Conservation (phyloP, 2,329 filamentous ascomycete species). For the Pezizomycotina sp. region DNA sequence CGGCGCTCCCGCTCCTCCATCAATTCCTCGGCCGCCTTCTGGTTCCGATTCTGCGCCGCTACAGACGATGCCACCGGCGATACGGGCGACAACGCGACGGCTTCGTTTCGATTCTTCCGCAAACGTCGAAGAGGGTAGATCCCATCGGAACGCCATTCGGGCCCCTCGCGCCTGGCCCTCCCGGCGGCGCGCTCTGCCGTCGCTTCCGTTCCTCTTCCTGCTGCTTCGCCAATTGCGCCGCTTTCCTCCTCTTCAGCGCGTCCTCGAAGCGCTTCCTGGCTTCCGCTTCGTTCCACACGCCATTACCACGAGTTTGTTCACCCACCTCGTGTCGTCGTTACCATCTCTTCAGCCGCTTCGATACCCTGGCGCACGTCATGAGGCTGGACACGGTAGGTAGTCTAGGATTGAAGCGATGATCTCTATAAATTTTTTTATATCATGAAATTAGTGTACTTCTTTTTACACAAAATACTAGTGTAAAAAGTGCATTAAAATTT, state of each 20-base stretch:
- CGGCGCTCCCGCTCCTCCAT: constrained; percentile 20
- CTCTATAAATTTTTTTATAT: constrained; percentile 38
- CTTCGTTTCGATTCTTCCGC: constrained; percentile 36
- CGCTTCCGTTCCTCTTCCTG: constrained; percentile 28
- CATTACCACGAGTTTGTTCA: constrained; percentile 69
- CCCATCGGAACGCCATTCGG: constrained; percentile 26
- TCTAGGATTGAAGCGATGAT: constrained; percentile 78
- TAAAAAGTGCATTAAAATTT: neutral
- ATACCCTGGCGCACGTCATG: constrained; percentile 68
- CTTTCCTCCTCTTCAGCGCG: constrained; percentile 43
- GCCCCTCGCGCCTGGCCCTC: constrained; percentile 25
- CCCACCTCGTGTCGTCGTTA: constrained; percentile 93
- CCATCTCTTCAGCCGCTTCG: constrained; percentile 86
- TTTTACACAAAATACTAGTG: neutral
- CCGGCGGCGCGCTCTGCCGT: constrained; percentile 27
- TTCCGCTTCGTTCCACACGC: constrained; percentile 78
- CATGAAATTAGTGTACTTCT: constrained; percentile 4
- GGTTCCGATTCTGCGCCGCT: constrained; percentile 31
- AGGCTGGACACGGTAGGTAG: constrained; percentile 73
- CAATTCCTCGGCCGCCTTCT: constrained; percentile 46
- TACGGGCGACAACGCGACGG: constrained; percentile 27
- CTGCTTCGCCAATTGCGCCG: constrained; percentile 36
- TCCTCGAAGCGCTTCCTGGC: constrained; percentile 69
- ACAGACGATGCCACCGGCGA: constrained; percentile 26
- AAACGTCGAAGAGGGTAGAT: constrained; percentile 54